Percentiles rank a stretch among this genome's conserved stretches.
phyloP scores from a whole-genome alignment of 139 green algal species.

The Tetraselmis striata region DNA sequence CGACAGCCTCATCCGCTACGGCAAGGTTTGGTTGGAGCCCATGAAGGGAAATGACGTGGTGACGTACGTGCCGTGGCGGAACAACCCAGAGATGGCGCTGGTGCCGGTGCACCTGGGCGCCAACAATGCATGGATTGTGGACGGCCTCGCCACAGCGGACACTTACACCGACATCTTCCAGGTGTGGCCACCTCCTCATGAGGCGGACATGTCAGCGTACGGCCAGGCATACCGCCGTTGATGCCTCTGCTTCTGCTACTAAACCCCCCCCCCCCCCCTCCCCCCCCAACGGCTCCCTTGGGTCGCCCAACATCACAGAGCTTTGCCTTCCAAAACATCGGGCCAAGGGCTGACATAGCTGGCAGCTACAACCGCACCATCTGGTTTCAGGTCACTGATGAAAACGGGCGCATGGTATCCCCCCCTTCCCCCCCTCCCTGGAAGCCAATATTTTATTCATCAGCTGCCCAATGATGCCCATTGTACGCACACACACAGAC shows the following conservation, averaged over 20 bases:
- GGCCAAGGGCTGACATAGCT: neutral
- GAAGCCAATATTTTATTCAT: no score
- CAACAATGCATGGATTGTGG: neutral
- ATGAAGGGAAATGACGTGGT: neutral
- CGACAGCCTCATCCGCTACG: neutral
- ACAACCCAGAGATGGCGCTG: neutral
- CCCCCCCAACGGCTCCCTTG: no score
- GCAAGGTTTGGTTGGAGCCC: neutral
- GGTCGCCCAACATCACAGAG: no score
- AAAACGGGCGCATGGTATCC: neutral
- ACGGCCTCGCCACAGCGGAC: neutral
- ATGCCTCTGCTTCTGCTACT: neutral
- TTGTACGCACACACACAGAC: no score
- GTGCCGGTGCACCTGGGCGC: neutral
- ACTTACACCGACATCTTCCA: neutral
- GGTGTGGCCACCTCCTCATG: neutral
- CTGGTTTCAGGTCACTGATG: neutral
- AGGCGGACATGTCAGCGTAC: neutral
- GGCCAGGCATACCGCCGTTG: neutral
- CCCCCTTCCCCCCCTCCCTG: no score
- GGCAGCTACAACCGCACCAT: neutral
- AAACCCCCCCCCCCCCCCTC: no score
- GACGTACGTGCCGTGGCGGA: neutral
- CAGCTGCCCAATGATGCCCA: no score
- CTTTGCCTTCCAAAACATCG: neutral